Base-by-base conservation (phyloP, 1,139 yeast genomes). In the Eremothecium cymbalariae region DNA sequence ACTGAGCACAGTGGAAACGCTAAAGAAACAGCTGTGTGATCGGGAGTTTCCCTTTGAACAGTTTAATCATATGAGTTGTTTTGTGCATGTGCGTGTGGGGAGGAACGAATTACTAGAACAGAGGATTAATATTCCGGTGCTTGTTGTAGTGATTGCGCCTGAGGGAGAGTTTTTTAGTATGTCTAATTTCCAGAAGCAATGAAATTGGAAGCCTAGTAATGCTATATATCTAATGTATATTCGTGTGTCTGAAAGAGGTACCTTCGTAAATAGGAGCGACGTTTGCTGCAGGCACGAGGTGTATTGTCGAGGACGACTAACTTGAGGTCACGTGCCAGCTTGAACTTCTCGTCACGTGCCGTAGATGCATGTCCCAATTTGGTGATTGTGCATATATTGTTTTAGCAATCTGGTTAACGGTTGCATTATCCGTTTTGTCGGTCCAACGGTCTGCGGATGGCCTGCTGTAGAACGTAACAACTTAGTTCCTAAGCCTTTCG, bases 361-460 rank as follows among this genome's bases (percentile, higher is more conserved):
- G 45, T 18, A 47, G 27, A 16, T 34, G 40, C 4, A 13, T 6
- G 18, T 27, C 42, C 55, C 49, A 45, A 4, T 24, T 18, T 11
- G 32, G 14, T 8, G 29, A 26, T 8, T 16, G 19, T 20, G 32
- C n/a, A 23, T n/a, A n/a, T 39, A 48, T 3, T 35, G 17, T 6
- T 43, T 32, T 5, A 48, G 23, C 15, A 44, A 29, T 13, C 41
- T 31, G 15, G 35, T 40, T 17, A 49, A 14, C 7, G 40, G 45
- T 19, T 32, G 33, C 28, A 40, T 50, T 8, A 31, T 25, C 3
- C 52, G 31, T 35, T 50, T 54, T 2, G 50, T 37, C 28, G 48
- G 53, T 4, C 53, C 54, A 32, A 47, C 48, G 6, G 54, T 45
- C 26, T 47, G 44, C 6, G 48, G 51, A 28, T 50, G 51, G 25